Evolutionary conservation across 1,284 basidiomycete species (phyloP).

Genomic region (Puccinia triticina): DNA sequence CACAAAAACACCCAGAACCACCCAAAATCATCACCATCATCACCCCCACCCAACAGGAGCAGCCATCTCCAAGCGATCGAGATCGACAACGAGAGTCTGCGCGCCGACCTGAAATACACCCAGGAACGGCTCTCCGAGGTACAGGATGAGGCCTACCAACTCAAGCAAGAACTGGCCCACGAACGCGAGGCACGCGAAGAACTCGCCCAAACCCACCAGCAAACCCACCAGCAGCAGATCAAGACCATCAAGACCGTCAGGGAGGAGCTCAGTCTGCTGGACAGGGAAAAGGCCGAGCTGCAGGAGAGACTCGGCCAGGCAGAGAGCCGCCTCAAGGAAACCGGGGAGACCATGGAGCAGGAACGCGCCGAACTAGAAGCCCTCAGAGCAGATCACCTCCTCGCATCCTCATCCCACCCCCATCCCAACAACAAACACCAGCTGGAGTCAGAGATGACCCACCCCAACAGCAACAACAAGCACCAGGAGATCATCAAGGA

Average conservation of each 20-base stretch:
- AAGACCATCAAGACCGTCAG: not conserved
- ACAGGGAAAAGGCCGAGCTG: slow-evolving; percentile 11
- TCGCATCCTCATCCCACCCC: slow-evolving; percentile 14
- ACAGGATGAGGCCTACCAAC: slow-evolving; percentile 41
- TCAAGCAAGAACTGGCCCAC: slow-evolving; percentile 23
- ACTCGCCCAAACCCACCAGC: not conserved
- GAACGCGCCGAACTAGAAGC: slow-evolving; percentile 31
- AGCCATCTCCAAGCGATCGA: slow-evolving; percentile 18
- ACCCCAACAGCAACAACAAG: not conserved
- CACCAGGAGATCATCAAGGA: not conserved
- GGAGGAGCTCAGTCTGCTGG: not conserved
- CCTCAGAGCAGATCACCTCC: slow-evolving; percentile 26
- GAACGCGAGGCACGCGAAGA: slow-evolving; percentile 13
- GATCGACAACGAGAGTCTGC: slow-evolving; percentile 45
- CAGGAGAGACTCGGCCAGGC: not conserved
- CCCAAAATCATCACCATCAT: not conserved
- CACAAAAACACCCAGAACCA: not conserved
- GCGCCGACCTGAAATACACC: slow-evolving; percentile 40
- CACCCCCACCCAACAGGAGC: not conserved
- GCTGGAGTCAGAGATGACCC: not conserved
- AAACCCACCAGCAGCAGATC: slow-evolving; percentile 6
- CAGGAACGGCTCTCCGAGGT: slow-evolving; percentile 19
- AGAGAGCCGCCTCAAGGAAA: slow-evolving; percentile 28
- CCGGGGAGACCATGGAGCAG: slow-evolving; percentile 23
- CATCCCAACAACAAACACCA: not conserved